phyloP scores from a whole-genome alignment of 257 asterid genomes.

The Mentha longifolia region DNA sequence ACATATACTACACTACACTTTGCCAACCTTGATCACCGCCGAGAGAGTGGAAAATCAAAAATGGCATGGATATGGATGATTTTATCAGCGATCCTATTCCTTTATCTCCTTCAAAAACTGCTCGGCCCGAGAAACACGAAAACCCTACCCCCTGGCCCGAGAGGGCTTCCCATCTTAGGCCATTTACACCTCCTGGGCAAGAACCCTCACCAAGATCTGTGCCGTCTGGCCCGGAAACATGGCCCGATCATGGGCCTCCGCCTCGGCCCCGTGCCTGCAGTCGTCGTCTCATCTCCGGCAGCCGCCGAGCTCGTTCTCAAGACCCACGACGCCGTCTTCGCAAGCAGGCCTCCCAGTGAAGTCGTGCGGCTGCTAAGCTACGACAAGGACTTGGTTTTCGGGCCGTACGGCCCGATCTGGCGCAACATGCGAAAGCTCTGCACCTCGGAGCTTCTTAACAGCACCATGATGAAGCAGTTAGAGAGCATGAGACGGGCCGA shows the following conservation, averaged over 20 bases:
- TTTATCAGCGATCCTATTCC: background rate
- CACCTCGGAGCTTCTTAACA: background rate
- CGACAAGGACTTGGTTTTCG: too few species aligned
- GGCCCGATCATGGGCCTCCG: constrained; percentile 38
- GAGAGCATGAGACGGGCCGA: constrained; percentile 39
- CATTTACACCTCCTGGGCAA: constrained; percentile 32
- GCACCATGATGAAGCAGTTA: constrained; percentile 31
- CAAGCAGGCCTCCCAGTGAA: background rate
- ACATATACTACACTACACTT: too few species aligned
- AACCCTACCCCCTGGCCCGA: constrained; percentile 35
- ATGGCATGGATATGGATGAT: constrained; percentile 40
- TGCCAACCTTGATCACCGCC: too few species aligned
- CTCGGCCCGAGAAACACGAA: background rate
- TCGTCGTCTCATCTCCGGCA: constrained; percentile 30
- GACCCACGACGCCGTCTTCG: constrained; percentile 33
- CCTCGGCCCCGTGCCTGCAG: constrained; percentile 6
- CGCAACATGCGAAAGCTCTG: too few species aligned
- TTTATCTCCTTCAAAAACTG: constrained; percentile 19
- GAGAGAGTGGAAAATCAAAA: background rate
- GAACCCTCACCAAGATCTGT: constrained; percentile 28
- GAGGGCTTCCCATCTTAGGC: constrained; percentile 35
- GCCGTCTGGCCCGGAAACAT: constrained; percentile 26
- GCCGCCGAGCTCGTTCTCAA: constrained; percentile 35
- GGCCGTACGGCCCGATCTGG: too few species aligned
- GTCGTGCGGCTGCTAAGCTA: too few species aligned